Conservation (phyloP, 257 asterid species). For the Apocynum venetum region DNA sequence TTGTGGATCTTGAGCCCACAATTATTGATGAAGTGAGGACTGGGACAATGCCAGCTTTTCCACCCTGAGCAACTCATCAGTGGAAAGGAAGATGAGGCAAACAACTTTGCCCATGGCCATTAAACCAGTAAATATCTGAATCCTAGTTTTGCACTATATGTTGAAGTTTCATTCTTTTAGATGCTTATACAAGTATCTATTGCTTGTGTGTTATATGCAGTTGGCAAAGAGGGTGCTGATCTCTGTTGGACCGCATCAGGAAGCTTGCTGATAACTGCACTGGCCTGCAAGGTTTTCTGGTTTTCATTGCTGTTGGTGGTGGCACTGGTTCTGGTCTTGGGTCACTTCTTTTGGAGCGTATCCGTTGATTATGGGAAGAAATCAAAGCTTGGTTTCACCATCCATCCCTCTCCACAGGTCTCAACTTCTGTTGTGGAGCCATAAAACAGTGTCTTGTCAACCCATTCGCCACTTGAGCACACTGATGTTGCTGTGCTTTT, state of each 20-base stretch:
- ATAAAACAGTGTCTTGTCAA: constrained; percentile 12
- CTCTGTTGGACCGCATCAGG: constrained; percentile 16
- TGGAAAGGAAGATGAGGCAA: constrained; percentile 46
- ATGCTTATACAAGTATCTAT: background rate
- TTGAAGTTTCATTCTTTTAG: background rate
- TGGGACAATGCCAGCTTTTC: constrained; percentile 28
- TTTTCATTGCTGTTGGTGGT: constrained; percentile 41
- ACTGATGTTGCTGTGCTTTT: background rate
- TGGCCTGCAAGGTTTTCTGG: constrained; percentile 43
- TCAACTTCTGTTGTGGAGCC: constrained; percentile 16
- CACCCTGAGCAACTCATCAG: constrained; percentile 44
- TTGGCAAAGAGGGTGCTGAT: constrained; percentile 17
- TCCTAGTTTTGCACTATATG: background rate
- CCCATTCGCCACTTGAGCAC: constrained; percentile 1
- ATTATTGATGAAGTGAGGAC: constrained; percentile 37
- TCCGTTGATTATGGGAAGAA: constrained; percentile 19
- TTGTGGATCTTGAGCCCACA: constrained; percentile 45
- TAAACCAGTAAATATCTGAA: constrained; percentile 5
- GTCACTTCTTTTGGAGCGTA: constrained; percentile 31
- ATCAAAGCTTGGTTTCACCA: constrained; percentile 6
- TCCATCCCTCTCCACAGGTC: constrained; percentile 7
- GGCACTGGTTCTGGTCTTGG: constrained; percentile 44
- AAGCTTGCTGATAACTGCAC: constrained; percentile 33
- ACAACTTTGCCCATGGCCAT: constrained; percentile 16
- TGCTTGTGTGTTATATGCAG: constrained; percentile 1